A percentile compares a stretch with the other conserved stretches of the same genome.
These are phyloP conservation scores for Vitis hybrid DNA, from an alignment of 177 flowering plant genomes.

Conservation along the genomic window DNA sequence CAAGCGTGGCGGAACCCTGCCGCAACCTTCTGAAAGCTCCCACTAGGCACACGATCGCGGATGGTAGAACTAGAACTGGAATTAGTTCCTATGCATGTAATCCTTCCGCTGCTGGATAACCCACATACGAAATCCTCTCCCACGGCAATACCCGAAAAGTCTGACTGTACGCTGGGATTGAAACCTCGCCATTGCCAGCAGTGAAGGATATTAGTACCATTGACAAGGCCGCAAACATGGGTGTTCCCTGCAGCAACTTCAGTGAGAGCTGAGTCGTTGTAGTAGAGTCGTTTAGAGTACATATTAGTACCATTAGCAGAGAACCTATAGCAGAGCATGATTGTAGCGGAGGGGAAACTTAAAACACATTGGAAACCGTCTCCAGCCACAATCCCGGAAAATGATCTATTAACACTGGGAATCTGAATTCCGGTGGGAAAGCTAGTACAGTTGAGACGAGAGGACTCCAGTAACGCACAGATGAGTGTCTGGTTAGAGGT, in stretches of 20 bases:
- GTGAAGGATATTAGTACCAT: constrained; percentile 21
- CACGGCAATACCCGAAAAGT: constrained; percentile 45
- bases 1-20: constrained; percentile 71
- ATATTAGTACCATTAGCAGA: constrained; percentile 19
- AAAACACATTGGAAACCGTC: constrained; percentile 54
- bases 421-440: constrained; percentile 30
- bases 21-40: constrained; percentile 35
- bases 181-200: constrained; percentile 67
- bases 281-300: constrained; percentile 42
- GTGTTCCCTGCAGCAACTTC: constrained; percentile 55
- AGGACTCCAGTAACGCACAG: constrained; percentile 42
- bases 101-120: constrained; percentile 24
- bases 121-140: constrained; percentile 74
- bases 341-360: constrained; percentile 15
- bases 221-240: constrained; percentile 52
- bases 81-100: constrained; percentile 41
- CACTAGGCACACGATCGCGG: constrained; percentile 13
- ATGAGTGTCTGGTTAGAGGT: constrained; percentile 40
- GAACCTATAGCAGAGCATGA: constrained; percentile 69
- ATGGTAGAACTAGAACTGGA: neutral
- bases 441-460: constrained; percentile 46
- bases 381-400: constrained; percentile 47
- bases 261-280: constrained; percentile 27
- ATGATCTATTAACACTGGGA: constrained; percentile 6
- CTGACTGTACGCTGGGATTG: neutral